phyloP scores from a whole-genome alignment of 805 yeast genomes.

The Saturnispora dispora region DNA sequence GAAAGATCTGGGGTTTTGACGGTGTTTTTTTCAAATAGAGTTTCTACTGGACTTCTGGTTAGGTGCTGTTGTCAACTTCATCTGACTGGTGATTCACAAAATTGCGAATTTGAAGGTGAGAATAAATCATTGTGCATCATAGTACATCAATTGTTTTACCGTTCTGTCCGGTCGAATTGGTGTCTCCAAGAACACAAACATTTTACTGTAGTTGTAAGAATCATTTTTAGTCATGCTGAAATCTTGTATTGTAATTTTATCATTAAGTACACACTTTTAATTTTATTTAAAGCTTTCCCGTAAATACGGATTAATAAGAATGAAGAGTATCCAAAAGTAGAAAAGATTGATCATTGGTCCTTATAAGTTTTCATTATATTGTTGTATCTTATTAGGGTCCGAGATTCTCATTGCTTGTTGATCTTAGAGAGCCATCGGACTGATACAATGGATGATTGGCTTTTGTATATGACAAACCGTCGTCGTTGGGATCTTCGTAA shows the following conservation, averaged over 20 bases:
- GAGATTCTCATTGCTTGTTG: slow-evolving; percentile 10
- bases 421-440: slow-evolving; percentile 29
- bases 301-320: background rate
- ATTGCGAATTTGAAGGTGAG: slow-evolving; percentile 11
- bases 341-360: background rate
- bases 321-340: slow-evolving; percentile 1
- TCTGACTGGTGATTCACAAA: background rate
- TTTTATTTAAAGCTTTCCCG: background rate
- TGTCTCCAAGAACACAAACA: slow-evolving; percentile 31
- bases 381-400: background rate
- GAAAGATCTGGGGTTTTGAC: background rate
- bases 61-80: background rate
- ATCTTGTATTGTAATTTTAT: slow-evolving; percentile 1
- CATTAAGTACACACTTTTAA: slow-evolving; percentile 1
- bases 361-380: background rate
- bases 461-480: slow-evolving; percentile 65
- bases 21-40: background rate
- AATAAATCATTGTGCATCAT: slow-evolving; percentile 24
- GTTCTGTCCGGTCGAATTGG: slow-evolving; percentile 20
- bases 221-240: background rate
- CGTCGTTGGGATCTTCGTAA: slow-evolving; percentile 74
- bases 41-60: background rate
- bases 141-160: slow-evolving; percentile 24
- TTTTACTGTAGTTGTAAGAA: background rate
- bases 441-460: slow-evolving; percentile 53